phyloP scores from a whole-genome alignment of 345 rosid genomes.

The Arabidopsis suecica region DNA sequence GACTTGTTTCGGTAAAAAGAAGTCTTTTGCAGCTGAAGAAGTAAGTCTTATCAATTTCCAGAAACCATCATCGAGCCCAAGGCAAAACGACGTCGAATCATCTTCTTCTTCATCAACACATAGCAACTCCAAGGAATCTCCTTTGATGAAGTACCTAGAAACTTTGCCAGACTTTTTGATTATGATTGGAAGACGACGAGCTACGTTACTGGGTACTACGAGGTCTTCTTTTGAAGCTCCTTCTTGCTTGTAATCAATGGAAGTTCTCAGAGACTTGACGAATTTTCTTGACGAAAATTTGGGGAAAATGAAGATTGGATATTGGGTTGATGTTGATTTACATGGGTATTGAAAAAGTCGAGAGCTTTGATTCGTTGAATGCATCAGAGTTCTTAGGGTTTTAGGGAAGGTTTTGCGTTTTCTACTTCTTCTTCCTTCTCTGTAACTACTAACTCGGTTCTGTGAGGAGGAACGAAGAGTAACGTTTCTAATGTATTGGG shows the following conservation, averaged over 20 bases:
- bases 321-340: neutral
- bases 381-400: constrained; percentile 36
- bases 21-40: constrained; percentile 56
- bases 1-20: constrained; percentile 82
- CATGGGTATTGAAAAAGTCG: constrained; percentile 27
- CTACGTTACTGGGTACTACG: neutral
- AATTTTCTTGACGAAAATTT: neutral
- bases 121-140: constrained; percentile 31
- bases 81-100: constrained; percentile 29
- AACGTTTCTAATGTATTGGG: neutral
- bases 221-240: constrained; percentile 15
- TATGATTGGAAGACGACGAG: constrained; percentile 23
- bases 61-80: constrained; percentile 20
- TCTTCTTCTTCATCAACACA: constrained; percentile 18
- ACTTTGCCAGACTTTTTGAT: constrained; percentile 32
- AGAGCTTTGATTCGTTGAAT: constrained; percentile 29
- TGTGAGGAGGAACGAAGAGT: neutral
- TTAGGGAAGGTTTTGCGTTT: constrained; percentile 12
- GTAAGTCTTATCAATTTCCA: constrained; percentile 50
- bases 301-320: constrained; percentile 22
- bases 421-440: neutral
- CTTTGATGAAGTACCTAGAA: constrained; percentile 39
- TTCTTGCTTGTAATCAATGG: constrained; percentile 28
- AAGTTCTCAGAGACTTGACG: constrained; percentile 35
- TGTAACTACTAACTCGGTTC: neutral